Evolutionary conservation across 257 asterid genomes (phyloP).

Genomic region (Penstemon newberryi): DNA sequence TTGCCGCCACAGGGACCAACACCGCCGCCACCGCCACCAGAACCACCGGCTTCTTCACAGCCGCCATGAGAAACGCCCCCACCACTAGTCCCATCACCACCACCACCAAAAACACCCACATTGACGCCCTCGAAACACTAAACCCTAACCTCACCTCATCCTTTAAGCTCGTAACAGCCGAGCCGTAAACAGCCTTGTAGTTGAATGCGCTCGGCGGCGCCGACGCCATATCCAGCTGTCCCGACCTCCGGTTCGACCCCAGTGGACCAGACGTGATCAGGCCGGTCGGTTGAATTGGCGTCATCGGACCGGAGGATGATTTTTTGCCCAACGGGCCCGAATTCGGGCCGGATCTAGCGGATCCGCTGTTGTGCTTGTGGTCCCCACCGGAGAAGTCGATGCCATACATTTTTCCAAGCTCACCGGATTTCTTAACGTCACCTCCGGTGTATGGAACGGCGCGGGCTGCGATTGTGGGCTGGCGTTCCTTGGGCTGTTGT

Average conservation of each 20-base stretch:
- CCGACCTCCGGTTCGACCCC: constrained; percentile 62
- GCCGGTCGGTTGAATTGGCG: constrained; percentile 80
- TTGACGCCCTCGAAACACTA: constrained; percentile 74
- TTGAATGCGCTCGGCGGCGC: constrained; percentile 46
- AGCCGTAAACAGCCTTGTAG: constrained; percentile 53
- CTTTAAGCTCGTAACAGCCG: constrained; percentile 67
- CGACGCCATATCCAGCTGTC: constrained; percentile 52
- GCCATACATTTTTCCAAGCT: too few relatives aligned
- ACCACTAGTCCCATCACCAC: constrained; percentile 81
- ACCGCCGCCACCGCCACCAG: constrained; percentile 59
- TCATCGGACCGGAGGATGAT: constrained; percentile 82
- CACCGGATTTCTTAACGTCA: too few relatives aligned
- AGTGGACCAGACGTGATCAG: constrained; percentile 79
- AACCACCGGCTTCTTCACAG: constrained; percentile 69
- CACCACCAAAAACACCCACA: constrained; percentile 74
- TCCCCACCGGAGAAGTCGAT: constrained; percentile 29
- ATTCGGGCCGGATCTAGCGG: constrained; percentile 84
- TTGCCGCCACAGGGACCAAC: constrained; percentile 41
- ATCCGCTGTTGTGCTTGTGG: constrained; percentile 74
- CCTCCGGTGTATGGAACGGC: too few relatives aligned
- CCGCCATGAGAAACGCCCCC: constrained; percentile 78
- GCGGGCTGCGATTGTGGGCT: constrained; percentile 26
- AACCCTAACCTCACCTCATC: constrained; percentile 63
- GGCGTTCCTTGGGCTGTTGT: constrained; percentile 65
- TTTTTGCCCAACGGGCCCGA: constrained; percentile 64